phyloP scores from a whole-genome alignment of 1,139 yeast species.

The Hanseniaspora uvarum region DNA sequence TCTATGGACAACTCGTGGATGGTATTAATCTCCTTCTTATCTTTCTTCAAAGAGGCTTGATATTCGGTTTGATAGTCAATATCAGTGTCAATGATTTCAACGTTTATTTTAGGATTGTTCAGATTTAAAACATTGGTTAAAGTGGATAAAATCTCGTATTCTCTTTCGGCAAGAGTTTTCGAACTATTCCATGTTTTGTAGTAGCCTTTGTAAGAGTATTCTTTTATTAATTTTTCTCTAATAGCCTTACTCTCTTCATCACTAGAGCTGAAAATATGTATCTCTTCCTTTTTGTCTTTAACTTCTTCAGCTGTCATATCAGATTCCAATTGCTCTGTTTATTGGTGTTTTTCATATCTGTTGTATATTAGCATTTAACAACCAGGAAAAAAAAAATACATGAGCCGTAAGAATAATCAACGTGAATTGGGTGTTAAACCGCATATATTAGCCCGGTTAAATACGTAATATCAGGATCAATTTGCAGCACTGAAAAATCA shows the following conservation, averaged over 20 bases:
- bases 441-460: no score
- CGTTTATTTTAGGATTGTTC: conserved; percentile 40
- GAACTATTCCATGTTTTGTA: conserved; percentile 38
- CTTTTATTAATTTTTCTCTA: conserved; percentile 15
- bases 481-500: no score
- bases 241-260: neutral
- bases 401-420: no score
- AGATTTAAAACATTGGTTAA: conserved; percentile 52
- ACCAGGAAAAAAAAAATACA: no score
- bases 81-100: conserved; percentile 42
- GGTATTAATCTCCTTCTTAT: conserved; percentile 30
- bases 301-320: neutral
- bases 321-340: no score
- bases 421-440: neutral
- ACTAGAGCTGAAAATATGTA: neutral
- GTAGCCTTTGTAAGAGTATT: conserved; percentile 35
- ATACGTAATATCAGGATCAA: no score
- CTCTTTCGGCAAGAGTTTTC: conserved; percentile 35
- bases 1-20: conserved; percentile 53
- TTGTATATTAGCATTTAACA: no score
- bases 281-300: neutral
- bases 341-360: no score
- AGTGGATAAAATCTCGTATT: conserved; percentile 38
- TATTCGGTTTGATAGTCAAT: conserved; percentile 40
- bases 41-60: conserved; percentile 31